Evolutionary conservation across 225 moss, liverwort and hornwort species (phyloP).

Genomic region (Climacium dendroides): DNA sequence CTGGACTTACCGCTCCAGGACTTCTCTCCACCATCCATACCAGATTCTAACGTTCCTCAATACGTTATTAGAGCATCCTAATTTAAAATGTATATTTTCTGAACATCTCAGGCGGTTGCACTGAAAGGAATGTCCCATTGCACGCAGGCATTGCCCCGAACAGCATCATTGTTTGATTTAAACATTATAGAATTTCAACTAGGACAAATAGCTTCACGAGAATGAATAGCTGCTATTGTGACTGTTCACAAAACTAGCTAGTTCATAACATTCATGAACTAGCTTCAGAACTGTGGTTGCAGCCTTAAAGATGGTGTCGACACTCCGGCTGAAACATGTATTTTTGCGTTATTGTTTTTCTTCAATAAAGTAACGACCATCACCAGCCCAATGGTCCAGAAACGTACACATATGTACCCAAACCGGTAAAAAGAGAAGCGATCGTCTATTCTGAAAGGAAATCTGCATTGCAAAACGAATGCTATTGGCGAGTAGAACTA

Average conservation of each 20-base stretch:
- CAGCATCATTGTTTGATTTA: not conserved
- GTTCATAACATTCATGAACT: not conserved
- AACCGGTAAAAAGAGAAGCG: not conserved
- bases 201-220: not conserved
- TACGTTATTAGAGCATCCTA: not conserved
- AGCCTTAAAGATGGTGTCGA: not conserved
- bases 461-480: not conserved
- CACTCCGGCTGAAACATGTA: not conserved
- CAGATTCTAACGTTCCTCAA: not conserved
- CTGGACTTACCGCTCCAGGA: not conserved
- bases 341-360: not conserved
- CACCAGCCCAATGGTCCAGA: not conserved
- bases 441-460: not conserved
- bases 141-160: constrained; percentile 5
- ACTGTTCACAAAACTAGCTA: not conserved
- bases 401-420: not conserved
- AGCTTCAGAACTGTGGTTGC: not conserved
- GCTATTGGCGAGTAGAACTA: not conserved
- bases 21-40: not conserved
- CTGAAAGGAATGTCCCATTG: not conserved
- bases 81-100: not conserved
- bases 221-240: not conserved
- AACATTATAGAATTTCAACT: not conserved
- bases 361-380: not conserved
- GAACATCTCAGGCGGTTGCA: not conserved